Evolutionary conservation across 768 basidiomycete genomes (phyloP).

Genomic region (Hericium rajendrae): DNA sequence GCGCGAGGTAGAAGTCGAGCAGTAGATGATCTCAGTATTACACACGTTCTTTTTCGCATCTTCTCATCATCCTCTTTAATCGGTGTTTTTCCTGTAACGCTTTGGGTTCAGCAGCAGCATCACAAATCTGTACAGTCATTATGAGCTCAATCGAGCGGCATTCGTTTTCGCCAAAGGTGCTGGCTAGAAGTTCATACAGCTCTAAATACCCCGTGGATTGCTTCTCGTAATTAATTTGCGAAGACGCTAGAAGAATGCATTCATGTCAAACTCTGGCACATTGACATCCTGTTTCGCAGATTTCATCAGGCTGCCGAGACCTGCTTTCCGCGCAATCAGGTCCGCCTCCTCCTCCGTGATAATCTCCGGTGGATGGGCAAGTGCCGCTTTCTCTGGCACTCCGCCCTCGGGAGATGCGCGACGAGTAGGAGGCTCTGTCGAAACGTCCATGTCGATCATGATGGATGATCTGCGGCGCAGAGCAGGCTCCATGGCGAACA

Average conservation of each 20-base stretch:
- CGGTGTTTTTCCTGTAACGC: not conserved
- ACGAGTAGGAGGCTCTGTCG: constrained; percentile 49
- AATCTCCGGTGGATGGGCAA: constrained; percentile 15
- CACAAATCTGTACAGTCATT: not conserved
- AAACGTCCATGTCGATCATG: constrained; percentile 83
- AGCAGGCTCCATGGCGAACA: constrained; percentile 41
- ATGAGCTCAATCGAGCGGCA: not conserved
- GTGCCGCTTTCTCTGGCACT: constrained; percentile 9
- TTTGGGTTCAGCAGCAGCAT: not conserved
- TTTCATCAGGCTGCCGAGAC: constrained; percentile 79
- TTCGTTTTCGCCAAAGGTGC: not conserved
- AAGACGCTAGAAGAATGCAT: constrained; percentile 48
- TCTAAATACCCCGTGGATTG: not conserved
- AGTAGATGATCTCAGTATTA: constrained; percentile 16
- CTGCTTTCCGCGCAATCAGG: constrained; percentile 55
- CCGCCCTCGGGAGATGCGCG: constrained; percentile 37
- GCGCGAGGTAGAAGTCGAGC: constrained; percentile 62
- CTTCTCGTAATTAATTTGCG: no score
- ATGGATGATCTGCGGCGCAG: constrained; percentile 63
- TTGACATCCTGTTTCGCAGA: constrained; percentile 82
- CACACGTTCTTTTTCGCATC: not conserved
- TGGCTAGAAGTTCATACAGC: not conserved
- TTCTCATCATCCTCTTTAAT: not conserved
- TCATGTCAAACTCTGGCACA: constrained; percentile 85
- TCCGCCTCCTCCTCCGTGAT: constrained; percentile 44